Base-by-base conservation (phyloP, 2,329 filamentous ascomycete genomes). In the Emergomyces orientalis region DNA sequence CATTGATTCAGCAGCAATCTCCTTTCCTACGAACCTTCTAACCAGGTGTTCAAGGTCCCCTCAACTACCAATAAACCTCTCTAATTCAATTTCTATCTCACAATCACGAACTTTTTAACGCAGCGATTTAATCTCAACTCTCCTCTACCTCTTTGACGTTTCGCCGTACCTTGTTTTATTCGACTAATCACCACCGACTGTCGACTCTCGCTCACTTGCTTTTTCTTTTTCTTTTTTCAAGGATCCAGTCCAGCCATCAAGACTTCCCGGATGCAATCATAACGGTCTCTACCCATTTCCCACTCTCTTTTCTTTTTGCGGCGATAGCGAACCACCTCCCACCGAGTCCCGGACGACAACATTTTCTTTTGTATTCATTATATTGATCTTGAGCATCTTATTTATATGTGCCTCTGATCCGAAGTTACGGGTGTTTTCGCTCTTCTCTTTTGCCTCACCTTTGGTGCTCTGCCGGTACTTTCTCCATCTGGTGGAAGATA, bases 371-470 rank as follows among this genome's bases (percentile, higher is more conserved):
- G 63, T 64, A 54, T 25, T 49, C 49, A 62, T 52, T 52, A 57
- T 60, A 61, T 59, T 43, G 25, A 61, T 60, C 52, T 63, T 45
- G 56, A 63, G 62, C 27, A 47, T 41, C 61, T n/a, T 54, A 70
- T 71, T 54, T 54, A 71, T 71, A 76, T 75, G 74, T 75, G 72
- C 73, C 74, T 74, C 71, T 75, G 73, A 75, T 63, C 70, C 71
- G 67, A 72, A 72, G 70, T 73, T 69, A 70, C 70, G 73, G 71
- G 72, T 70, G 74, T 73, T 72, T 63, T 61, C 59, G 58, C 54
- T 60, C 51, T 34, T 54, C 17, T 54, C 11, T 45, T 47, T 52
- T 62, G 52, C 60, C 27, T 61, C 57, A 27, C 25, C 49, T 59
- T 61, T 57, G 64, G 22, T 27, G 2, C 60, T 49, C 34, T 0